Evolutionary conservation across 108 stramenopile genomes (phyloP).

Genomic region (Cyclotella atomus): DNA sequence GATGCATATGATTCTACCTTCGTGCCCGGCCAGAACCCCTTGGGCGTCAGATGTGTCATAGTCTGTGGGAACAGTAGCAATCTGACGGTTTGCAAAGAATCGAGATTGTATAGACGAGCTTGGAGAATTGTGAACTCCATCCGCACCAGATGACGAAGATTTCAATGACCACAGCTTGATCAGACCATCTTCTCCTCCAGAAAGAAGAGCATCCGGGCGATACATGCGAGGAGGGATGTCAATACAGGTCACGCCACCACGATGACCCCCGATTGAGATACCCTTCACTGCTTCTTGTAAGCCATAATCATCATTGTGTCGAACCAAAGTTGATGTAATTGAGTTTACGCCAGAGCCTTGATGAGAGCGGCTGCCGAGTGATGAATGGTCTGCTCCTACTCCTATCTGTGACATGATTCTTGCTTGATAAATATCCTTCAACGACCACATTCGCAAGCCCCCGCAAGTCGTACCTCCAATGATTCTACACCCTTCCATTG

Average conservation of each 20-base stretch:
- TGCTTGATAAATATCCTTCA: slow-evolving; percentile 73
- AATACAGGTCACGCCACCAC: slow-evolving; percentile 85
- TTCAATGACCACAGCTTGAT: slow-evolving; percentile 88
- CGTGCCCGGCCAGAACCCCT: slow-evolving; percentile 75
- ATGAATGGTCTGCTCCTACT: slow-evolving; percentile 7
- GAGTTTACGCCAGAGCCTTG: slow-evolving; percentile 38
- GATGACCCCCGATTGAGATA: slow-evolving; percentile 58
- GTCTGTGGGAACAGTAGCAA: slow-evolving; percentile 26
- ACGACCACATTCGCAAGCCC: slow-evolving; percentile 80
- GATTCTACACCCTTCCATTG: slow-evolving; percentile 82
- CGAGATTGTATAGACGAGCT: slow-evolving; percentile 31
- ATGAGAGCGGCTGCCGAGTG: slow-evolving; percentile 34
- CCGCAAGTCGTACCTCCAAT: slow-evolving; percentile 85
- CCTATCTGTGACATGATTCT: slow-evolving; percentile 29
- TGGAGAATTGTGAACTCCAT: slow-evolving; percentile 16
- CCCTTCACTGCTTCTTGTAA: slow-evolving; percentile 39
- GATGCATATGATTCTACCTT: slow-evolving; percentile 74
- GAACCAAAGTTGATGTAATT: slow-evolving; percentile 14
- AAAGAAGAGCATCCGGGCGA: slow-evolving; percentile 80
- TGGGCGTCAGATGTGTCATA: slow-evolving; percentile 69
- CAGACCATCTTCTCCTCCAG: slow-evolving; percentile 87
- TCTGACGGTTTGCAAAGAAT: slow-evolving; percentile 51
- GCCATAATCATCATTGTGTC: slow-evolving; percentile 28
- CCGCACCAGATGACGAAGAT: slow-evolving; percentile 32
- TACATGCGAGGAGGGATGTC: slow-evolving; percentile 85